Evolutionary conservation across 306 rosid genomes (phyloP).

Genomic region (Ormosia emarginata): DNA sequence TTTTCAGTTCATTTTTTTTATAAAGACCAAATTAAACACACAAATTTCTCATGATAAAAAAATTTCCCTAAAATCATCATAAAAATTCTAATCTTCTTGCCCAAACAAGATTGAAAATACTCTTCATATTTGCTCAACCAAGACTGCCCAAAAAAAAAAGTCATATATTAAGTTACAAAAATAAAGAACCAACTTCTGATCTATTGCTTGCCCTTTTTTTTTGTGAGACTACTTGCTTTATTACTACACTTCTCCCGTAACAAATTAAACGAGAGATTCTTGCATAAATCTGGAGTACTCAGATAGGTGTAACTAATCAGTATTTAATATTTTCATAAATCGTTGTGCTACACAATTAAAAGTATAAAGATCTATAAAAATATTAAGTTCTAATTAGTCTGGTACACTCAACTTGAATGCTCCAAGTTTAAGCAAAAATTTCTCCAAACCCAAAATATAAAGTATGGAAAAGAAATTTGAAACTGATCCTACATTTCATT

Average conservation of each 20-base stretch:
- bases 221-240: background rate
- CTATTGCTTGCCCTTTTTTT: background rate
- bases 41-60: background rate
- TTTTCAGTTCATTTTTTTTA: background rate
- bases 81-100: background rate
- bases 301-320: no score
- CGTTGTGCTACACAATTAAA: no score
- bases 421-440: no score
- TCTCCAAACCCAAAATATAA: background rate
- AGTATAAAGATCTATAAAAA: no score
- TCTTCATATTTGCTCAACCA: background rate
- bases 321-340: no score
- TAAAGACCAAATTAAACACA: background rate
- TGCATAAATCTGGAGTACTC: no score
- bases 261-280: no score
- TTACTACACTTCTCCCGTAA: background rate
- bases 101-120: background rate
- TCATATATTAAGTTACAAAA: conserved; percentile 17
- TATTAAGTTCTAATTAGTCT: no score
- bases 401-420: no score
- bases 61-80: background rate
- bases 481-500: background rate
- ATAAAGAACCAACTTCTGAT: conserved; percentile 1
- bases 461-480: background rate
- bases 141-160: background rate